Conservation (phyloP, 2,329 filamentous ascomycete genomes). For the Gyromitra esculenta region DNA sequence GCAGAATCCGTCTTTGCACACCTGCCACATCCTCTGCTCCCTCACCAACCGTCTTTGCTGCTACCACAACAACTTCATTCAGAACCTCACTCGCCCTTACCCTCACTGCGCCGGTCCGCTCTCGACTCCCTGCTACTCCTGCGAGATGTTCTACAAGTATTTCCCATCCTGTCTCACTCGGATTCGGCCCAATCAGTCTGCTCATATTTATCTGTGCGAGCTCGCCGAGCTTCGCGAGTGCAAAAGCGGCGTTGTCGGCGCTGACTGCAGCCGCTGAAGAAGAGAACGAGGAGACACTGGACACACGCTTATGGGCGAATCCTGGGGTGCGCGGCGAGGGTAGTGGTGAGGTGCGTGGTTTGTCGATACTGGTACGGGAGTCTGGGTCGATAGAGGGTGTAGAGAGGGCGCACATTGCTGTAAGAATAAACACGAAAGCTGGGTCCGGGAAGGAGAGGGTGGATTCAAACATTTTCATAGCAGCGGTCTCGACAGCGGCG, state of each 20-base stretch:
- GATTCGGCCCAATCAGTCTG: slow-evolving; percentile 74
- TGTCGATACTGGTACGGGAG: slow-evolving; percentile 43
- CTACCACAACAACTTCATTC: slow-evolving; percentile 63
- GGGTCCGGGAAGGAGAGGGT: slow-evolving; percentile 88
- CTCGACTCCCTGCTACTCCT: slow-evolving; percentile 62
- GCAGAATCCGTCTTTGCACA: slow-evolving; percentile 61
- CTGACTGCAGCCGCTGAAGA: slow-evolving; percentile 58
- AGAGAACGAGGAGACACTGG: slow-evolving; percentile 53
- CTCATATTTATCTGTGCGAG: slow-evolving; percentile 78
- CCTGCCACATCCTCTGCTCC: slow-evolving; percentile 60
- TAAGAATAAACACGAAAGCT: slow-evolving; percentile 79
- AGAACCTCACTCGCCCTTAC: slow-evolving; percentile 65
- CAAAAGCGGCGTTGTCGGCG: slow-evolving; percentile 69
- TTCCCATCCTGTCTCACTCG: slow-evolving; percentile 78
- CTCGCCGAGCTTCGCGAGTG: slow-evolving; percentile 77
- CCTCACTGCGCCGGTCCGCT: slow-evolving; percentile 62
- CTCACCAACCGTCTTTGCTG: slow-evolving; percentile 60
- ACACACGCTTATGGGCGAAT: slow-evolving; percentile 59
- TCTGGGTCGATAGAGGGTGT: slow-evolving; percentile 30
- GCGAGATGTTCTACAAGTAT: slow-evolving; percentile 69
- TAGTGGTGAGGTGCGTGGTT: slow-evolving; percentile 53
- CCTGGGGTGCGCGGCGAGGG: slow-evolving; percentile 56
- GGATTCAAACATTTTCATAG: slow-evolving; percentile 86
- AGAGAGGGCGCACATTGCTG: slow-evolving; percentile 77
- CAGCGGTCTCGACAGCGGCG: slow-evolving; percentile 86